These are phyloP conservation scores for Cryptosporidium bovis DNA, from an alignment of 169 alveolate genomes.

Conservation along the genomic window DNA sequence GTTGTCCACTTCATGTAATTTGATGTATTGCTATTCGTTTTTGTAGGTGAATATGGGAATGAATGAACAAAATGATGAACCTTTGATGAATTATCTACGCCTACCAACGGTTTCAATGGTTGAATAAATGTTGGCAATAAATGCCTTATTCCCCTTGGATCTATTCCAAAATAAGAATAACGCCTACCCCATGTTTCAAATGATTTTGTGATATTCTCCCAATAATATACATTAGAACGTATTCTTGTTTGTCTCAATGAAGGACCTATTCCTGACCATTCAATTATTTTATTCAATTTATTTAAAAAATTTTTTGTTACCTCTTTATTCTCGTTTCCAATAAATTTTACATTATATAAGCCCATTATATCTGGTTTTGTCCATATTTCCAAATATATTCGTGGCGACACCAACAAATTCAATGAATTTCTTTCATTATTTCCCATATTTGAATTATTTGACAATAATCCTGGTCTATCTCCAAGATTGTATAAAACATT, in stretches of 20 bases:
- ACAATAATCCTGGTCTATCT: slow-evolving; percentile 11
- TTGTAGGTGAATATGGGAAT: slow-evolving; percentile 56
- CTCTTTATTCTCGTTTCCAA: slow-evolving; percentile 1
- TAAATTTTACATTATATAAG: slow-evolving; percentile 1
- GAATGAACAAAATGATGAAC: slow-evolving; percentile 72
- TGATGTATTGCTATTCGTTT: neutral
- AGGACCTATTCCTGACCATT: slow-evolving; percentile 65
- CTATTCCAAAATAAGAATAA: slow-evolving; percentile 61
- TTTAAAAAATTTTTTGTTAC: slow-evolving; percentile 35
- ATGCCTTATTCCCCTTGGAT: slow-evolving; percentile 70
- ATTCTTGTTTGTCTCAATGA: slow-evolving; percentile 49
- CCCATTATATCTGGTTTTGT: slow-evolving; percentile 58
- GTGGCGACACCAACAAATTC: neutral
- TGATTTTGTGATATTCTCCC: slow-evolving; percentile 56
- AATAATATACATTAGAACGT: slow-evolving; percentile 57
- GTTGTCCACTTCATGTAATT: slow-evolving; percentile 47
- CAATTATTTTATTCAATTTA: slow-evolving; percentile 23
- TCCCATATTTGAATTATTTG: neutral
- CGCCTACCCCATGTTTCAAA: slow-evolving; percentile 72
- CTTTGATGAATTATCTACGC: slow-evolving; percentile 50
- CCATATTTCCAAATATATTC: slow-evolving; percentile 60
- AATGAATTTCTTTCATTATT: neutral
- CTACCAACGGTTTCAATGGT: slow-evolving; percentile 48
- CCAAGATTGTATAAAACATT: slow-evolving; percentile 40
- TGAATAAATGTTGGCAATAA: slow-evolving; percentile 63